Conservation (phyloP, 352 stramenopile species). For the Globisporangium cystogenes region DNA sequence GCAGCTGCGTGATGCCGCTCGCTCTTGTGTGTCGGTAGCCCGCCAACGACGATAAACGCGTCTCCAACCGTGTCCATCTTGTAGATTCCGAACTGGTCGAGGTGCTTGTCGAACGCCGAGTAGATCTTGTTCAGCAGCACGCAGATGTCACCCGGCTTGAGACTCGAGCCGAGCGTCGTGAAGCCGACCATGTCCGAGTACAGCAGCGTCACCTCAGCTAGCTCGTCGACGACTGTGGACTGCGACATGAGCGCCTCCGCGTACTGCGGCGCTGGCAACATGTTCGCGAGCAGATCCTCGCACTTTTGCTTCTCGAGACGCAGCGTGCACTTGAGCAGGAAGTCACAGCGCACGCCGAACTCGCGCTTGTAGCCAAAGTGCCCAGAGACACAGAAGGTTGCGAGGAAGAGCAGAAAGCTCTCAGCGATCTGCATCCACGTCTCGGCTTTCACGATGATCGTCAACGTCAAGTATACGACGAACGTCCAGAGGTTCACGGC, state of each 20-base stretch:
- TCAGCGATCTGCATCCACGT: constrained; percentile 34
- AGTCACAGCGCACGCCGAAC: constrained; percentile 59
- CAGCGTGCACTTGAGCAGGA: constrained; percentile 75
- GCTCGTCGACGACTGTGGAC: constrained; percentile 72
- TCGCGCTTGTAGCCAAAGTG: constrained; percentile 66
- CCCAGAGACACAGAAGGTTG: constrained; percentile 18
- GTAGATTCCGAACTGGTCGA: constrained; percentile 80
- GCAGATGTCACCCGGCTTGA: constrained; percentile 65
- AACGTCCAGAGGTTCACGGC: constrained; percentile 39
- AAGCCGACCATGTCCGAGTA: constrained; percentile 88
- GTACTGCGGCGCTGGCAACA: constrained; percentile 75
- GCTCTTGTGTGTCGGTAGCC: constrained; percentile 65
- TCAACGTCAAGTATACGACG: constrained; percentile 24
- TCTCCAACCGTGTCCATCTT: constrained; percentile 87
- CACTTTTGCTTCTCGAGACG: constrained; percentile 76
- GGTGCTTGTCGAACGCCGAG: constrained; percentile 70
- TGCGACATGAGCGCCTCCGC: constrained; percentile 66
- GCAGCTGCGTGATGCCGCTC: constrained; percentile 64
- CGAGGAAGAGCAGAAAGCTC: constrained; percentile 34
- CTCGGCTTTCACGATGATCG: constrained; percentile 10
- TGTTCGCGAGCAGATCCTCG: constrained; percentile 80
- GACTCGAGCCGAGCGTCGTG: constrained; percentile 51
- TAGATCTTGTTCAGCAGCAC: constrained; percentile 82
- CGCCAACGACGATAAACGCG: constrained; percentile 81
- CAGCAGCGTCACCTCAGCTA: constrained; percentile 77